Base-by-base conservation (phyloP, 192 early-diverging fungal species). In the Coemansia sp. region DNA sequence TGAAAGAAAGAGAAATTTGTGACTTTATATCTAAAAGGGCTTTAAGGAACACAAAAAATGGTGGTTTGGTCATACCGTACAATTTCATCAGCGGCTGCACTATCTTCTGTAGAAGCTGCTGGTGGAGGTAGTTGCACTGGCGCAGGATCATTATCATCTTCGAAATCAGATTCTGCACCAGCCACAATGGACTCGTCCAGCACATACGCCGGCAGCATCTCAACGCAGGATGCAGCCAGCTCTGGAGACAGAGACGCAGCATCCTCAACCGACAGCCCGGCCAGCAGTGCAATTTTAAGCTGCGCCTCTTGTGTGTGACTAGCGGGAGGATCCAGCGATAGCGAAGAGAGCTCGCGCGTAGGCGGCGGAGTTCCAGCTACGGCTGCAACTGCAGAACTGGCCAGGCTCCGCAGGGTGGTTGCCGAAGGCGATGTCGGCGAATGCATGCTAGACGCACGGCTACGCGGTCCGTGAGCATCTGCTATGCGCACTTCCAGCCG, bases 151-250 rank as follows among this genome's bases (percentile, higher is more conserved):
- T 59, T 65, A 21, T 33, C 39, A 7, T 61, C 63, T 12, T 68
- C 71, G 26, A 77, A 44, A n/a, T 77, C 73, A 4, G 67, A 70
- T 31, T 69, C 70, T 3, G 21, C 57, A 13, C 55, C 56, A 7
- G 33, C 33, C 33, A 35, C 33, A 35, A 16, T 23, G 8, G 18
- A 31, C 11, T 44, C 46, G 0, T 45, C 50, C 13, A 12, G 36
- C 44, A 19, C 21, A 21, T 20, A 42, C 16, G 28, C 51, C 19
- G 67, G 59, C 20, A 70, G 37, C 44, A 59, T 36, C 5, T 57
- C 57, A 3, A 52, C 13, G 19, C 61, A 52, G 39, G 30, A 49
- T 0, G 39, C 58, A 10, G 47, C 50, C 54, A 70, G 21, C 13
- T 15, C 63, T 2, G 67, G 60, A 16, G 62, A 39, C 61, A 76